Base-by-base conservation (phyloP, 1,284 basidiomycete genomes). In the Testicularia cyperi region DNA sequence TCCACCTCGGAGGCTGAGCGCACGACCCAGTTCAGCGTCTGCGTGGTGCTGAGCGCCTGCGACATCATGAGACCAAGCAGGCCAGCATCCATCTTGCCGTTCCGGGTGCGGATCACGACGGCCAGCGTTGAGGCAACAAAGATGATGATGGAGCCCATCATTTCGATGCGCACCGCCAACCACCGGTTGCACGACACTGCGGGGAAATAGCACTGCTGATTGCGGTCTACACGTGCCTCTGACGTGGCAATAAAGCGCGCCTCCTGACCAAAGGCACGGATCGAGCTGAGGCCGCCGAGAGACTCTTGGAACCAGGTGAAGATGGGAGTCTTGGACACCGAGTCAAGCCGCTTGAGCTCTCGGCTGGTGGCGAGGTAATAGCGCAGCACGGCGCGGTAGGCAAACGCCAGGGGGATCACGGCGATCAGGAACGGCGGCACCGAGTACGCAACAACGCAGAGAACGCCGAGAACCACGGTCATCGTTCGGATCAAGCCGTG, bases 291-390 rank as follows among this genome's bases (percentile, higher is more conserved):
- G 7, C 92, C 92, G 4, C 84, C 82, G 9, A 96, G 80, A 0
- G 88, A 87, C 76, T 96, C 91, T 15, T 88, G 71, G 70, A 83
- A 83, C 44, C 85, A 79, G 2, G 81, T 80, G 74, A 95, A 94
- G 62, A 96, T 90, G 8, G 92, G 92, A 1, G 88, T 90, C 44
- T 88, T 86, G 10, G 88, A 88, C 21, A 89, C 86, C 5, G 92
- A 87, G 70, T 95, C 92, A 8, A 96, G 82, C 18, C 92, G 86
- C 77, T 95, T 94, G 34, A 95, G 82, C 76, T 94, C 91, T 38
- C 91, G 85, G 10, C 88, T 91, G 0, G 92, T 92, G 1, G 89
- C 81, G 14, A 96, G 83, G 77, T 95, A 96, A 79, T 92, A 92
- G 27, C 46, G 63, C 48, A 74, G 47, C 25, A 75, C 67, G 5